Base-by-base conservation (phyloP, 1,284 basidiomycete genomes). In the Ustilago curta region DNA sequence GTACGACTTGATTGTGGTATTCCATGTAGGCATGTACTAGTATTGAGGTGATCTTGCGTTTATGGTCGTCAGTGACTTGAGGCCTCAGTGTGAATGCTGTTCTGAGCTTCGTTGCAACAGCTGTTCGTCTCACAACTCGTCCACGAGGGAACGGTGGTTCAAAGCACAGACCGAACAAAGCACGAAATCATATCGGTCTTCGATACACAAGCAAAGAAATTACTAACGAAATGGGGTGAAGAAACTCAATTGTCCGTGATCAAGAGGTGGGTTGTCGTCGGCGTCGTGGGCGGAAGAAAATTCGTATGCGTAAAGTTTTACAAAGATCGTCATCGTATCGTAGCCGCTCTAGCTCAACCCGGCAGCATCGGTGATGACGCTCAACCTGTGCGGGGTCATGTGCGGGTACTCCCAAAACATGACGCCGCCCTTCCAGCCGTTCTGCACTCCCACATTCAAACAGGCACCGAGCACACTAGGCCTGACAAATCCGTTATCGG, bases 371-470 rank as follows among this genome's bases (percentile, higher is more conserved):
- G 72, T 75, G 43, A 75, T 64, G 14, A 75, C 72, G 37, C 61
- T 62, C 19, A 75, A 45, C 11, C 72, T 53, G 58, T 60, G 45
- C 14, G 72, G 62, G n/a, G 67, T 75, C 72, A 75, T 73, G 54
- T 74, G 67, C 29, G 76, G 76, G 59, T 70, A 76, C 51, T 78
- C 58, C 73, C 73, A 78, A 45, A 72, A 72, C 73, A 70, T 74
- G 19, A 60, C 73, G 7, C 90, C 90, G 14, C 82, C 90, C 70
- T 86, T 89, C 90, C 90, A 91, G 21, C 90, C 90, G 68, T 87
- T 77, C 14, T 79, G 83, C 83, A 89, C 88, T 1, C 89, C 91
- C 70, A 88, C 85, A 8, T 85, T 77, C 31, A 91, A 81, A 78
- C 90, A 91, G 1, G 80, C 81, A 12, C 90, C 89, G 14, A 91